Conservation (phyloP, 1,139 yeast species). For the Meyerozyma sp. region DNA sequence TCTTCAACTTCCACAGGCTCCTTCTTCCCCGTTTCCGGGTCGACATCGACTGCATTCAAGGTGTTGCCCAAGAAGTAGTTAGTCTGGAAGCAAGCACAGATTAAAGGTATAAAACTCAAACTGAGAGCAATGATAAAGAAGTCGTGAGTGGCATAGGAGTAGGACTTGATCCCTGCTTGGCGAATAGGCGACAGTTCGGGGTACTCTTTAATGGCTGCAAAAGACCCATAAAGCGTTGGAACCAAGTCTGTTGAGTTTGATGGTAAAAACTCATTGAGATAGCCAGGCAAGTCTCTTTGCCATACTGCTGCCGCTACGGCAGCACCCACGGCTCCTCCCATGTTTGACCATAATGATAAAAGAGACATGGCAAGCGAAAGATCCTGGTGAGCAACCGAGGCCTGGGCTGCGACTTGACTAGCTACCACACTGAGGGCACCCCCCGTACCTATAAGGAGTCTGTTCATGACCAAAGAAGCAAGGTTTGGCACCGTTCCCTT, state of each 20-base stretch:
- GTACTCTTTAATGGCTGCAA: conserved; percentile 12
- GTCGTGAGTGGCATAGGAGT: conserved; percentile 16
- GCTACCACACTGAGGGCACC: conserved; percentile 27
- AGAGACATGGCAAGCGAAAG: conserved; percentile 41
- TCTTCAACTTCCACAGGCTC: background rate
- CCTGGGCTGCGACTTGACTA: conserved; percentile 26
- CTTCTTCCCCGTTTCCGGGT: background rate
- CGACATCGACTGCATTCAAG: conserved; percentile 22
- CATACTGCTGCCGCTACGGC: conserved; percentile 46
- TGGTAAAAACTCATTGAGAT: conserved; percentile 19
- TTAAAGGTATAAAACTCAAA: conserved; percentile 17
- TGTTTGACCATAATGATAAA: conserved; percentile 32
- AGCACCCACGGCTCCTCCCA: conserved; percentile 42
- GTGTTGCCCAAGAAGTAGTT: conserved; percentile 27
- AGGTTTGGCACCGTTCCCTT: conserved; percentile 13
- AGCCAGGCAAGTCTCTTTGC: conserved; percentile 33
- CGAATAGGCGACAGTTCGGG: conserved; percentile 18
- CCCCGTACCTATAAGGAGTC: conserved; percentile 23
- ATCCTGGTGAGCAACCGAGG: conserved; percentile 41
- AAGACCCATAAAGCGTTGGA: conserved; percentile 9
- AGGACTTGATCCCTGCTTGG: conserved; percentile 24
- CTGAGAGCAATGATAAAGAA: conserved; percentile 20
- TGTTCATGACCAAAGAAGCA: conserved; percentile 14
- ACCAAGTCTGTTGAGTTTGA: conserved; percentile 9
- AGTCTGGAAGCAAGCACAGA: conserved; percentile 23